Percentiles rank a stretch among this genome's conserved stretches.
Conservation (phyloP, 2,329 filamentous ascomycete genomes). For the Fonsecaea pedrosoi region DNA sequence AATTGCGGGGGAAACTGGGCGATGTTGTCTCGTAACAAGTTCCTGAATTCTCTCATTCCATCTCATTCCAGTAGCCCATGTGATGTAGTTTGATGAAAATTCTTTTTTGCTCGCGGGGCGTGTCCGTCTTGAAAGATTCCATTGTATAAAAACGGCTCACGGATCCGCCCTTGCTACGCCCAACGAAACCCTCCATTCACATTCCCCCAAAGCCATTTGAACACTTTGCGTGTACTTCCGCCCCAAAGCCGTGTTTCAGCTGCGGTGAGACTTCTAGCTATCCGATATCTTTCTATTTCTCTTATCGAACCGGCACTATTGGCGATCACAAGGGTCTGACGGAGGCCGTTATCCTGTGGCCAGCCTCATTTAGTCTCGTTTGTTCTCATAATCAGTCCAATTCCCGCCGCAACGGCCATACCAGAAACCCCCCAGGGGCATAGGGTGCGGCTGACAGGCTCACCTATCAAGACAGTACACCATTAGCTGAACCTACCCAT, state of each 20-base stretch:
- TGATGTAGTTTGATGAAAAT: constrained; percentile 28
- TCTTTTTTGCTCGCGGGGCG: constrained; percentile 9
- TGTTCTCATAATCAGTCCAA: constrained; percentile 17
- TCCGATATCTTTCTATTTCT: not conserved
- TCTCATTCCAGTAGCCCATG: constrained; percentile 22
- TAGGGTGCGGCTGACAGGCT: constrained; percentile 17
- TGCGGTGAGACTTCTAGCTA: constrained; percentile 18
- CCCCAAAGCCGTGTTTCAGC: constrained; percentile 25
- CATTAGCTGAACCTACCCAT: constrained; percentile 17
- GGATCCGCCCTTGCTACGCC: constrained; percentile 5
- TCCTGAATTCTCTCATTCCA: constrained; percentile 22
- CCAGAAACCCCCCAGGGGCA: not conserved
- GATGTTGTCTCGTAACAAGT: constrained; percentile 27
- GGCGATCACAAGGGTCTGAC: constrained; percentile 14
- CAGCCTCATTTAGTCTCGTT: constrained; percentile 9
- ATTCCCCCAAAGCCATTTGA: not conserved
- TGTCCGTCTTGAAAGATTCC: constrained; percentile 12
- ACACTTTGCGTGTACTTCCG: constrained; percentile 4
- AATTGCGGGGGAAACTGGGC: constrained; percentile 31
- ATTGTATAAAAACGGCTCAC: constrained; percentile 17
- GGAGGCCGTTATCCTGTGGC: not conserved
- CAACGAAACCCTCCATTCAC: not conserved
- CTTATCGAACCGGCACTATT: constrained; percentile 18
- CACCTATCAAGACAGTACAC: constrained; percentile 8
- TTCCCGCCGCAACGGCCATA: constrained; percentile 4